phyloP scores from a whole-genome alignment of 306 rosid species.

The Phaseolus lunatus region DNA sequence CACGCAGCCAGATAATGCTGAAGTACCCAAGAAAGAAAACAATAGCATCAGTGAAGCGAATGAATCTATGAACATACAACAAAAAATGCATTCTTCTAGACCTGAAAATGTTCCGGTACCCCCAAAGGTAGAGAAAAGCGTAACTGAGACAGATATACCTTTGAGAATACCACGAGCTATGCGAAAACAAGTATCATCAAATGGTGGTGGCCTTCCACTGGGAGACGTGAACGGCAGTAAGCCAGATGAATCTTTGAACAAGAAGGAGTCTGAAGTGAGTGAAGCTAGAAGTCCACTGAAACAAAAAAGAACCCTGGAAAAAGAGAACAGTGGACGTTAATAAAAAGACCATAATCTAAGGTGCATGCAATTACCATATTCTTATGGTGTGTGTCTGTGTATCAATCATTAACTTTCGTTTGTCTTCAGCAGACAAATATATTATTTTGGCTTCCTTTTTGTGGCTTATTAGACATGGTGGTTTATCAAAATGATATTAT shows the following conservation, averaged over 20 bases:
- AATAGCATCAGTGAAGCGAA: slow-evolving; percentile 29
- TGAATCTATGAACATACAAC: slow-evolving; percentile 40
- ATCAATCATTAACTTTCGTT: slow-evolving; percentile 16
- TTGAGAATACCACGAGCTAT: slow-evolving; percentile 84
- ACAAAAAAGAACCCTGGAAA: slow-evolving; percentile 63
- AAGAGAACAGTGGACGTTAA: slow-evolving; percentile 79
- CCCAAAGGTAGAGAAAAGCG: slow-evolving; percentile 48
- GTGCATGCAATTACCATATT: slow-evolving; percentile 36
- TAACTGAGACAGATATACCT: slow-evolving; percentile 54
- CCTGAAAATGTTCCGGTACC: slow-evolving; percentile 39
- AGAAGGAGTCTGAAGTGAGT: slow-evolving; percentile 58
- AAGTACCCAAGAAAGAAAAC: slow-evolving; percentile 47
- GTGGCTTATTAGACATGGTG: not conserved
- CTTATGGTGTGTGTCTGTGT: slow-evolving; percentile 38
- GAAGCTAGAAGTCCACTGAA: slow-evolving; percentile 62
- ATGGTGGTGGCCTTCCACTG: slow-evolving; percentile 55
- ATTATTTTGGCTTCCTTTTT: not conserved
- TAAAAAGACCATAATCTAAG: not conserved
- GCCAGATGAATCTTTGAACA: slow-evolving; percentile 56
- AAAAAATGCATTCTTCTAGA: slow-evolving; percentile 27
- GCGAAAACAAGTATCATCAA: slow-evolving; percentile 63
- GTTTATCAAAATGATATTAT: not conserved
- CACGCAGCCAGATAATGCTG: slow-evolving; percentile 54
- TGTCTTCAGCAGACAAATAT: slow-evolving; percentile 23
- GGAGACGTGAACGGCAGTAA: slow-evolving; percentile 77